Percentiles rank a stretch among this genome's conserved stretches.
phyloP scores from a whole-genome alignment of 2,329 filamentous ascomycete species.

The Ilyonectria mors-panacis region DNA sequence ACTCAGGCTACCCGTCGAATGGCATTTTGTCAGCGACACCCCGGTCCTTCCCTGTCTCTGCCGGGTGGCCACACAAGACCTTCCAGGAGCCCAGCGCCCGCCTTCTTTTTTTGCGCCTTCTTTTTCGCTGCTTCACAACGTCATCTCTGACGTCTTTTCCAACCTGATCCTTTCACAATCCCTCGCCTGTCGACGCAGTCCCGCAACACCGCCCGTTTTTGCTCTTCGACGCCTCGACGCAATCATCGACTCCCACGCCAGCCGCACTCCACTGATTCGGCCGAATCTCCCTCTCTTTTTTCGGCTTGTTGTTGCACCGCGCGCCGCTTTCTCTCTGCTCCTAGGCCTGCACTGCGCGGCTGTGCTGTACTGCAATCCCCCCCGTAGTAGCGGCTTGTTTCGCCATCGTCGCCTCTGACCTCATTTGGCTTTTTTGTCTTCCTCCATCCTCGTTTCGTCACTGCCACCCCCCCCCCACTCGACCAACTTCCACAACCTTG shows the following conservation, averaged over 20 bases:
- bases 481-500: constrained; percentile 48
- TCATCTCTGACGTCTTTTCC: constrained; percentile 65
- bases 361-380: constrained; percentile 36
- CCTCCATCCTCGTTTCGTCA: constrained; percentile 44
- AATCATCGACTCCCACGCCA: constrained; percentile 40
- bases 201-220: constrained; percentile 48
- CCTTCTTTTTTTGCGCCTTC: constrained; percentile 54
- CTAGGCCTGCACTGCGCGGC: constrained; percentile 35
- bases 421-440: constrained; percentile 55
- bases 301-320: constrained; percentile 16
- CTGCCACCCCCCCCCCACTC: constrained; percentile 49
- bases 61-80: constrained; percentile 39
- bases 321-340: constrained; percentile 31
- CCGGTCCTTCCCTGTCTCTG: constrained; percentile 31
- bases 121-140: constrained; percentile 59
- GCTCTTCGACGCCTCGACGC: constrained; percentile 38
- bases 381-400: constrained; percentile 40
- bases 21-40: constrained; percentile 36
- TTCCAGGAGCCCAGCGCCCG: constrained; percentile 52
- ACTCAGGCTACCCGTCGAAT: background rate
- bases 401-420: constrained; percentile 55
- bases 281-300: constrained; percentile 16
- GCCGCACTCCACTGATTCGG: constrained; percentile 44
- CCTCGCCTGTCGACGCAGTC: constrained; percentile 51
- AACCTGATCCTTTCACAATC: constrained; percentile 56